These are phyloP conservation scores for Moesziomyces aphidis DNA, from an alignment of 1,284 basidiomycete species.

Conservation along the genomic window DNA sequence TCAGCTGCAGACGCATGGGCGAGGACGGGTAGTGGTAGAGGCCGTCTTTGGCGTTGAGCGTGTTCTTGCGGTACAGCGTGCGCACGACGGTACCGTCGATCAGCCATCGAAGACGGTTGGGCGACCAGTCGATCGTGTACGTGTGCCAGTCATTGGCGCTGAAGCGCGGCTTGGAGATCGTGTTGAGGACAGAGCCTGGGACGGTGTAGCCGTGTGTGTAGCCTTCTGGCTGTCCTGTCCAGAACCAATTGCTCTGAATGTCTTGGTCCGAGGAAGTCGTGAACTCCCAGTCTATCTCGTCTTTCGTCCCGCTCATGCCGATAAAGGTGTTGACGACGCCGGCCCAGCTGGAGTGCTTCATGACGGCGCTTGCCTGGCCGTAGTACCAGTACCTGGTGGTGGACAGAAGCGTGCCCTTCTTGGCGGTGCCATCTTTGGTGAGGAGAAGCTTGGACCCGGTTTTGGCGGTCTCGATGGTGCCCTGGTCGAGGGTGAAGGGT, in stretches of 20 bases:
- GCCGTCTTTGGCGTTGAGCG: constrained; percentile 21
- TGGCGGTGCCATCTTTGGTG: constrained; percentile 30
- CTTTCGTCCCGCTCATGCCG: constrained; percentile 32
- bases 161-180: constrained; percentile 16
- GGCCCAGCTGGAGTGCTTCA: constrained; percentile 42
- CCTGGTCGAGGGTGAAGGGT: constrained; percentile 50
- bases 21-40: constrained; percentile 48
- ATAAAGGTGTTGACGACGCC: constrained; percentile 57
- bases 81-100: constrained; percentile 49
- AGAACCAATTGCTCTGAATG: constrained; percentile 48
- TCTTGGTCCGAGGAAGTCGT: constrained; percentile 26
- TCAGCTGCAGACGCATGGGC: constrained; percentile 49
- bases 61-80: constrained; percentile 44
- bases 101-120: constrained; percentile 45
- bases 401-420: constrained; percentile 31
- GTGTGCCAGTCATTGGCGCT: constrained; percentile 39
- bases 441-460: constrained; percentile 39
- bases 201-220: constrained; percentile 41
- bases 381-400: constrained; percentile 53
- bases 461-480: constrained; percentile 19
- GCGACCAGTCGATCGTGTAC: constrained; percentile 51
- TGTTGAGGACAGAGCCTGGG: constrained; percentile 7
- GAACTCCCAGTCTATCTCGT: constrained; percentile 56
- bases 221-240: constrained; percentile 34
- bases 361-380: constrained; percentile 39